Evolutionary conservation across 164 flowering plant species (phyloP).

Genomic region (Chimonanthus salicifolius): DNA sequence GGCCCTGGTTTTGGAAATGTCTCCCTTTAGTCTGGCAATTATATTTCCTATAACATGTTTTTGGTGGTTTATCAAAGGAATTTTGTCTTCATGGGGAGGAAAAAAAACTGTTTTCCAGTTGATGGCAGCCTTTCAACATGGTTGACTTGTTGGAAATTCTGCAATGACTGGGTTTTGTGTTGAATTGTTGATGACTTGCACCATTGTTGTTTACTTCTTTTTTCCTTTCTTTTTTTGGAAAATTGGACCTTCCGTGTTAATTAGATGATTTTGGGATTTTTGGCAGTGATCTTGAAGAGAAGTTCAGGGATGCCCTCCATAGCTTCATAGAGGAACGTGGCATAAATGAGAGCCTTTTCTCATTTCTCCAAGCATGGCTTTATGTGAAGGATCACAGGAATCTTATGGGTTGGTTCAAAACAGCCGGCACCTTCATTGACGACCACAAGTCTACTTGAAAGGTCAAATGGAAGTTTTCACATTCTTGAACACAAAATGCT

Average conservation of each 20-base stretch:
- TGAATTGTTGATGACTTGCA: background rate
- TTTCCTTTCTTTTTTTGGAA: background rate
- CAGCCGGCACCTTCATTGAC: conserved; percentile 51
- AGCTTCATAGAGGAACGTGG: conserved; percentile 78
- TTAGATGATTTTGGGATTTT: conserved; percentile 1
- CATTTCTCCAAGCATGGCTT: conserved; percentile 95
- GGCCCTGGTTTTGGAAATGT: too few species aligned
- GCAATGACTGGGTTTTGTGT: background rate
- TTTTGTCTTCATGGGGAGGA: background rate
- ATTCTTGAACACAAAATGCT: too few species aligned
- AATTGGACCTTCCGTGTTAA: background rate
- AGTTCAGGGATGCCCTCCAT: conserved; percentile 60
- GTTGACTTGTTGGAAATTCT: too few species aligned
- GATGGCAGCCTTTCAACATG: too few species aligned
- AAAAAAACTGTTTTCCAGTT: too few species aligned
- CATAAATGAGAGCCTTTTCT: conserved; percentile 67
- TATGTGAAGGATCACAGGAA: conserved; percentile 87
- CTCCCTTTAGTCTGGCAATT: background rate
- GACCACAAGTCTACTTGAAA: conserved; percentile 25
- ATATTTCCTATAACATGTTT: background rate
- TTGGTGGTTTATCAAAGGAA: background rate
- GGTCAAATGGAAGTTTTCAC: too few species aligned
- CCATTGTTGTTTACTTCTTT: background rate
- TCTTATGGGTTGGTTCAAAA: conserved; percentile 75
- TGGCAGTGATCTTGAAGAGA: conserved; percentile 67